These are phyloP conservation scores for Salvia rosmarinus DNA, from an alignment of 257 asterid genomes.

Conservation along the genomic window DNA sequence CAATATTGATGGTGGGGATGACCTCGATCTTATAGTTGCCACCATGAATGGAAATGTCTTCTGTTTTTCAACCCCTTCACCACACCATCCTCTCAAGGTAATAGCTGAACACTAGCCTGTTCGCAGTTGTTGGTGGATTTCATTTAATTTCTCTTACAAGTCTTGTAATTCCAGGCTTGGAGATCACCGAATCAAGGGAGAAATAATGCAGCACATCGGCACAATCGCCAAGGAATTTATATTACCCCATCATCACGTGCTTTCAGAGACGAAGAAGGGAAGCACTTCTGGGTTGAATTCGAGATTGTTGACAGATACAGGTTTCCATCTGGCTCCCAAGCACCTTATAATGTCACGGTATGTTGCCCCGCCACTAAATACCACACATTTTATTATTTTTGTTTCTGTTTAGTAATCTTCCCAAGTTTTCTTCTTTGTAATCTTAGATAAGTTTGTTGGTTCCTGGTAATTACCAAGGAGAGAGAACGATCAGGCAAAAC, in stretches of 20 bases:
- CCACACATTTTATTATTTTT: constrained; percentile 4
- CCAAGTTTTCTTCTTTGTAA: constrained; percentile 12
- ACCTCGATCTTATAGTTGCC: constrained; percentile 92
- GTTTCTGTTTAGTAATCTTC: constrained; percentile 16
- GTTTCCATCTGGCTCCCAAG: constrained; percentile 88
- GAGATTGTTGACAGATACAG: constrained; percentile 85
- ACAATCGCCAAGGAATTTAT: constrained; percentile 79
- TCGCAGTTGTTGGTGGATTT: constrained; percentile 21
- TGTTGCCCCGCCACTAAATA: constrained; percentile 19
- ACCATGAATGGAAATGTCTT: constrained; percentile 99
- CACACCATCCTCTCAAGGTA: constrained; percentile 97
- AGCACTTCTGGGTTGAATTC: constrained; percentile 87
- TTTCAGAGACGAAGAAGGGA: constrained; percentile 98
- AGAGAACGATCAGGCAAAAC: constrained; percentile 77
- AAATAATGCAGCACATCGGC: constrained; percentile 73
- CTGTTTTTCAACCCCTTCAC: constrained; percentile 96
- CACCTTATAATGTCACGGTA: constrained; percentile 96
- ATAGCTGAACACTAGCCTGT: not conserved
- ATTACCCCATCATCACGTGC: constrained; percentile 88
- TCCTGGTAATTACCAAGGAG: constrained; percentile 98
- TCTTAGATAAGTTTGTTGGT: constrained; percentile 87
- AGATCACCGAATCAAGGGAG: constrained; percentile 85
- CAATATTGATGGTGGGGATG: constrained; percentile 98
- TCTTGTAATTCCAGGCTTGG: constrained; percentile 73
- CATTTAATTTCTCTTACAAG: constrained; percentile 23